Evolutionary conservation across 257 asterid species (phyloP).

Genomic region (Asclepias syriaca): DNA sequence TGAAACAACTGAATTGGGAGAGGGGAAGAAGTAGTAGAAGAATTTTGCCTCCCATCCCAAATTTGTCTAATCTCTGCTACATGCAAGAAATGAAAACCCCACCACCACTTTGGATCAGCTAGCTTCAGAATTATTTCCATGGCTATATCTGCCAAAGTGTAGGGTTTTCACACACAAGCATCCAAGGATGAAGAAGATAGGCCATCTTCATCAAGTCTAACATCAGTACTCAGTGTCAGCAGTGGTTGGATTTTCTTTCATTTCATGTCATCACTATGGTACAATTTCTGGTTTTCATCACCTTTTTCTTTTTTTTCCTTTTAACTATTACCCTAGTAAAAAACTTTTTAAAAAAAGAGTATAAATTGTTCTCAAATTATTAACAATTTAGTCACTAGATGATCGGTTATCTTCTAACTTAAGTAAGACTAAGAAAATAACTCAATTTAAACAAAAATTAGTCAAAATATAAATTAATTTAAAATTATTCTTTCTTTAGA

Average conservation of each 20-base stretch:
- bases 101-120: background rate
- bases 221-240: background rate
- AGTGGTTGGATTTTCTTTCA: background rate
- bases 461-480: too few species aligned
- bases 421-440: too few species aligned
- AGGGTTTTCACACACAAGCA: background rate
- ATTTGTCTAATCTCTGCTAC: conserved; percentile 1
- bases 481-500: too few species aligned
- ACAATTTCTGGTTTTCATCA: background rate
- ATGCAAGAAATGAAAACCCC: background rate
- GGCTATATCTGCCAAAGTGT: background rate
- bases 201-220: background rate
- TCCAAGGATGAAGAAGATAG: background rate
- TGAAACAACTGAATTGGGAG: background rate
- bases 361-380: too few species aligned
- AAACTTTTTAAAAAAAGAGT: too few species aligned
- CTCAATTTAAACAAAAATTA: too few species aligned
- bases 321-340: too few species aligned
- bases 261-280: background rate
- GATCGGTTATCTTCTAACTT: too few species aligned
- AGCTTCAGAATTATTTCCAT: background rate
- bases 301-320: background rate
- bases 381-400: too few species aligned
- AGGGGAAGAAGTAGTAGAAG: background rate
- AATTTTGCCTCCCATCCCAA: background rate